Base-by-base conservation (phyloP, 805 yeast genomes). In the Hanseniaspora hatyaiensis region DNA sequence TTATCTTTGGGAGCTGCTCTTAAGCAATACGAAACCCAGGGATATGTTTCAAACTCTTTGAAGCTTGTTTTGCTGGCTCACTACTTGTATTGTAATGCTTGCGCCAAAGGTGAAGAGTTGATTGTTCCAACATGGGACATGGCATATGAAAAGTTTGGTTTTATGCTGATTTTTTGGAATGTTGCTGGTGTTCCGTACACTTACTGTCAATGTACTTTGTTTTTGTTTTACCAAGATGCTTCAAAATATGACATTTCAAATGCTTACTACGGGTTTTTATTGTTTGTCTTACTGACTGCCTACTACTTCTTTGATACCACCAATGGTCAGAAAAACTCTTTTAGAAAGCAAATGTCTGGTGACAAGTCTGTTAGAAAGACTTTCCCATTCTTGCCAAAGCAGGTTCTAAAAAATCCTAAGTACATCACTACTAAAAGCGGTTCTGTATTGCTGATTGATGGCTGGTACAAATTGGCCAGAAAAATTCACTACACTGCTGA, bases 91-190 rank as follows among this genome's bases (percentile, higher is more conserved):
- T 95, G 95, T 52, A 89, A 92, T 60, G 96, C 96, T 2, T 89
- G 97, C 66, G 80, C 95, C 50, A 92, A 92, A 67, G 98, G 97
- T 57, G 98, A 92, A 67, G 97, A 92, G 64, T 71, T 89, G 57
- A 92, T 92, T 62, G 95, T 88, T 53, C 95, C 97, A 57, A 83
- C 95, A 16, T 92, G 98, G 97, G 98, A 92, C 65, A 89, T 92
- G 96, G 96, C 95, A 28, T 92, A 92, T 65, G 98, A 92, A 65
- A 92, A 92, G 68, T 92, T 92, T 59, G 98, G 98, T n/a, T 92
- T 92, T 72, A 88, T 92, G 97, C 75, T 92, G 55, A 78, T 88
- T 57, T 92, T 92, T 73, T 92, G 98, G 98, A 92, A 92, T 69
- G 86, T 92, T 63, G 96, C 96, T 28, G 98, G 98, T 58, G 98